Conservation (phyloP, 257 asterid species). For the Petunia secreta region DNA sequence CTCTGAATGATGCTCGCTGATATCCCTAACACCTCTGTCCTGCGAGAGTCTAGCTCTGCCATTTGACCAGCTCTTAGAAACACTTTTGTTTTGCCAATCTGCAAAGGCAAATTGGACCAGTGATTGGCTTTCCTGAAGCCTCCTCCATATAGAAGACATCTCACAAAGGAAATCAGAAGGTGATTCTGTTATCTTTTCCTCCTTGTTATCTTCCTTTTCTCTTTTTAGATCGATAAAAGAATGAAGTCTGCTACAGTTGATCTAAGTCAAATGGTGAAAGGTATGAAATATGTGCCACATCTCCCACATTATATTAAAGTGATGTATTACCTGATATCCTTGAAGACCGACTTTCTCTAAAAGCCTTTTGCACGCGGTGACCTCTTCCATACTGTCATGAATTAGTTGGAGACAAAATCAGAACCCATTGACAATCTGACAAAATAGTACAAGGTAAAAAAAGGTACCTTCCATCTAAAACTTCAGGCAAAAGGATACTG, state of each 20-base stretch:
- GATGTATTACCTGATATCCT: slow-evolving; percentile 56
- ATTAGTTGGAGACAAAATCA: slow-evolving; percentile 14
- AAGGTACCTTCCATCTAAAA: slow-evolving; percentile 74
- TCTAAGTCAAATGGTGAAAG: not conserved
- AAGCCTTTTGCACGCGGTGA: slow-evolving; percentile 50
- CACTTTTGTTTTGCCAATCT: slow-evolving; percentile 98
- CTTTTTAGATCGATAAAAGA: slow-evolving; percentile 14
- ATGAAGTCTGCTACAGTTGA: slow-evolving; percentile 13
- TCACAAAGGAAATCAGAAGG: not conserved
- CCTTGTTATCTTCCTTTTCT: not conserved
- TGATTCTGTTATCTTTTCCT: not conserved
- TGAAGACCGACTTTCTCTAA: slow-evolving; percentile 51
- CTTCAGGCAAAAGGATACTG: slow-evolving; percentile 90
- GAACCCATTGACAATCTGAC: not conserved
- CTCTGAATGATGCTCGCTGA: slow-evolving; percentile 97
- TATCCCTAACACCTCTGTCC: slow-evolving; percentile 89
- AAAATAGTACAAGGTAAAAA: slow-evolving; percentile 12
- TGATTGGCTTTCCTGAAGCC: slow-evolving; percentile 7
- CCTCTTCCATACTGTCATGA: slow-evolving; percentile 49
- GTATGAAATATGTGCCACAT: not conserved
- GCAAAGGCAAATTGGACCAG: slow-evolving; percentile 30
- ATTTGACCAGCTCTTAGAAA: slow-evolving; percentile 98
- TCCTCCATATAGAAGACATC: slow-evolving; percentile 11
- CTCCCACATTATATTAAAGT: not conserved
- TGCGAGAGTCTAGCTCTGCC: slow-evolving; percentile 96